Percentiles rank a stretch among this genome's conserved stretches.
Evolutionary conservation across 176 grass and related monocot genomes (phyloP).

Genomic region (Calamus simplicifolius): DNA sequence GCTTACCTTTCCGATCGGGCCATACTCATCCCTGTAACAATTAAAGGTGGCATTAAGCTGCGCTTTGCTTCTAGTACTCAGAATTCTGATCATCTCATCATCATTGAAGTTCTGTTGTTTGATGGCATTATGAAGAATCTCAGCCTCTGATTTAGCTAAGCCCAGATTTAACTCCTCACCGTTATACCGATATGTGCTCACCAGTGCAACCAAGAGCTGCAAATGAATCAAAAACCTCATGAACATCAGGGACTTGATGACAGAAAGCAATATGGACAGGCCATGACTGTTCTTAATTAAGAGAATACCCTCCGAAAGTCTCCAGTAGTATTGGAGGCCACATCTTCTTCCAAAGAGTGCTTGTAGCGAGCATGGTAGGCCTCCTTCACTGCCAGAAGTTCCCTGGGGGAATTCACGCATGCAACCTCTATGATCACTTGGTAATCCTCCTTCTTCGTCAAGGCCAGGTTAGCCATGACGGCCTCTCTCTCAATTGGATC

Average conservation of each 20-base stretch:
- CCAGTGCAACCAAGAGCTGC: constrained; percentile 50
- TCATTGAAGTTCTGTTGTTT: constrained; percentile 19
- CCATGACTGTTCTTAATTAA: background rate
- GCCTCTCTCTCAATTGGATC: constrained; percentile 59
- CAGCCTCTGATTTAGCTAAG: constrained; percentile 54
- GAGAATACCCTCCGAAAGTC: constrained; percentile 36
- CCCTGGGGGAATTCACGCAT: constrained; percentile 38
- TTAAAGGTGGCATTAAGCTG: constrained; percentile 61
- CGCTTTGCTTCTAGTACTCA: constrained; percentile 69
- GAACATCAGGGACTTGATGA: background rate
- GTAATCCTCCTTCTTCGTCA: constrained; percentile 38
- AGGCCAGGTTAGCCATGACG: constrained; percentile 44
- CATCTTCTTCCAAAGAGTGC: constrained; percentile 74
- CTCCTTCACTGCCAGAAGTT: constrained; percentile 56
- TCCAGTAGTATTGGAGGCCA: constrained; percentile 42
- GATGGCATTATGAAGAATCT: constrained; percentile 35
- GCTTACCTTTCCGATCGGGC: constrained; percentile 54
- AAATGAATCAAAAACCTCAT: background rate
- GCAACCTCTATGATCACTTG: constrained; percentile 57
- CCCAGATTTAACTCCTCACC: constrained; percentile 42
- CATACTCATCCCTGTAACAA: constrained; percentile 45
- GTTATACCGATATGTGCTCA: constrained; percentile 62
- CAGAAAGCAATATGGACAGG: background rate
- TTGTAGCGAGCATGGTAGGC: constrained; percentile 59
- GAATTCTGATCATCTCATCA: constrained; percentile 59